These are phyloP conservation scores for Cyclocybe cylindracea DNA, from an alignment of 768 basidiomycete species.

Conservation along the genomic window DNA sequence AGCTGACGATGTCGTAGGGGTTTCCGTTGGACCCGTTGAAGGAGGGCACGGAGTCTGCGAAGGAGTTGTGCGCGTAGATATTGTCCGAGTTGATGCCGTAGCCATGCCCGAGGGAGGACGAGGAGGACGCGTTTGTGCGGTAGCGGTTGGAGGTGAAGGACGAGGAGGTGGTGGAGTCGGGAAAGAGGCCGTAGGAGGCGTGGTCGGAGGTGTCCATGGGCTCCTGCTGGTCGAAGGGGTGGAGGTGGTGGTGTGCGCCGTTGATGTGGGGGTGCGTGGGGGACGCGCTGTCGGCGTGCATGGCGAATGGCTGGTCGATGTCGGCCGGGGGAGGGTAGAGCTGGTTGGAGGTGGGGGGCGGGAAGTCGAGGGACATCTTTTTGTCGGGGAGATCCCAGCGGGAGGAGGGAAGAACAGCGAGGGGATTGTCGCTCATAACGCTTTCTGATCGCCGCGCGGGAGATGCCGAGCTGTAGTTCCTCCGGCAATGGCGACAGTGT, in stretches of 20 bases:
- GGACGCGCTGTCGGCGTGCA: slow-evolving; percentile 45
- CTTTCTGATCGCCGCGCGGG: slow-evolving; percentile 58
- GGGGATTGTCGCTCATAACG: slow-evolving; percentile 23
- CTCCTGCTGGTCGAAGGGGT: slow-evolving; percentile 44
- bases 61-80: slow-evolving; percentile 60
- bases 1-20: slow-evolving; percentile 68
- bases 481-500: background rate
- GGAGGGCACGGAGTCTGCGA: slow-evolving; percentile 59
- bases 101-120: slow-evolving; percentile 56
- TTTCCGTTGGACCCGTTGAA: slow-evolving; percentile 53
- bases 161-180: slow-evolving; percentile 37
- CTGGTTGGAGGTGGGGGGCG: slow-evolving; percentile 43
- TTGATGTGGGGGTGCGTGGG: slow-evolving; percentile 28
- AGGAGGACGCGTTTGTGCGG: slow-evolving; percentile 71
- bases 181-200: slow-evolving; percentile 65
- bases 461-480: slow-evolving; percentile 20
- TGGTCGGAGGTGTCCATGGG: slow-evolving; percentile 57
- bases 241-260: slow-evolving; percentile 13
- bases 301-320: slow-evolving; percentile 55
- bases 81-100: slow-evolving; percentile 57
- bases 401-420: slow-evolving; percentile 36
- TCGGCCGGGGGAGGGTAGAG: slow-evolving; percentile 40
- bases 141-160: slow-evolving; percentile 63
- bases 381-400: slow-evolving; percentile 38
- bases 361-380: slow-evolving; percentile 59